Evolutionary conservation across 306 rosid species (phyloP), one percentile per base, ranked within the genome.

Genomic region (Amphicarpaea edgeworthii): DNA sequence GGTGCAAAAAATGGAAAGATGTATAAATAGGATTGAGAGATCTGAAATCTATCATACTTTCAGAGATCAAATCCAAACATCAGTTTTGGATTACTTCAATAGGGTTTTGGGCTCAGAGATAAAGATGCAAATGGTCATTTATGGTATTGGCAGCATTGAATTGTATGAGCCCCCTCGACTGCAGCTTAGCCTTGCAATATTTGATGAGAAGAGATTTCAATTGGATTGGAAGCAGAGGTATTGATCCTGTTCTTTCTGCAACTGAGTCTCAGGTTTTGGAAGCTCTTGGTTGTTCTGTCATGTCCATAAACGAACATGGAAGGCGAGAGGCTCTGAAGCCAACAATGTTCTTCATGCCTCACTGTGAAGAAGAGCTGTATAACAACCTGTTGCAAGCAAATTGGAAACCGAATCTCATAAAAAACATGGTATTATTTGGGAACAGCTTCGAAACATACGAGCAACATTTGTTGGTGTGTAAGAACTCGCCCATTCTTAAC

Each of bases 81-180:
- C 86, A 8, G 21, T 86, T 78, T 68, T 54, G 37, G 79, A 79
- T 72, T 37, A 70, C 66, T 57, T 91, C 50, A 76, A 6, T 21
- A 82, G 23, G 85, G 86, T 85, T 65, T 82, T 94, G 60, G 87
- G 85, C 14, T 79, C 83, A 0, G 89, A 88, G 58, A 64, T 19
- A 19, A 84, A 77, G 50, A 85, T 94, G 93, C 84, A 76, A 68
- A 85, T 94, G 97, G 91, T 94, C 20, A 81, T 91, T 10, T 94
- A 91, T 49, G 98, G 96, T 21, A 86, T 91, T 41, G 97, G 98
- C 77, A 94, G 98, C 74, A 84, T 94, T 23, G 94, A 91, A 70
- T 73, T 80, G 40, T 91, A 90, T 14, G 93, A 88, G 46, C 79
- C 87, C 19, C 97, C 94, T 51, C 80, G 90, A 3, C 68, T 89